A percentile compares a stretch with the other conserved stretches of the same genome.
Evolutionary conservation across 2,329 filamentous ascomycete species (phyloP).

Genomic region (Lojkania enalia): DNA sequence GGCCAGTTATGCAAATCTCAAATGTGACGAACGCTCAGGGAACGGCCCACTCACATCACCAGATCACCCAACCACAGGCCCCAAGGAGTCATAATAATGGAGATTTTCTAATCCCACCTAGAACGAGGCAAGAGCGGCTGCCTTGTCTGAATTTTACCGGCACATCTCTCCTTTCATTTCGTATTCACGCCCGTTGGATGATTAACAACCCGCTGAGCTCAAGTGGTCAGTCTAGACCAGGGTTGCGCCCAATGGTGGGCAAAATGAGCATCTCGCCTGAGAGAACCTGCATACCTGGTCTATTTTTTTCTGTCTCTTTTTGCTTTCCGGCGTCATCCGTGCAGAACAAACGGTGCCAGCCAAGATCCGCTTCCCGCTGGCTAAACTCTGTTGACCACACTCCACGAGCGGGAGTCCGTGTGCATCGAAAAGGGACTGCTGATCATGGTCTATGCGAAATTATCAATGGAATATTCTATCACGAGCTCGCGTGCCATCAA

Average conservation of each 20-base stretch:
- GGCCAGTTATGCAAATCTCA: conserved; percentile 30
- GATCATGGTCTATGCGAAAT: conserved; percentile 35
- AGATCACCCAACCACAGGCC: background rate
- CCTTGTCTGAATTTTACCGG: conserved; percentile 24
- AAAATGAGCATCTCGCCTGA: conserved; percentile 30
- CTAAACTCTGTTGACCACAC: conserved; percentile 27
- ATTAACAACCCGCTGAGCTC: conserved; percentile 20
- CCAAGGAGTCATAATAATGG: conserved; percentile 11
- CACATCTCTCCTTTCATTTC: conserved; percentile 25
- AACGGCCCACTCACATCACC: conserved; percentile 6
- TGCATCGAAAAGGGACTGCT: conserved; percentile 23
- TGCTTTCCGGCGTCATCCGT: conserved; percentile 39
- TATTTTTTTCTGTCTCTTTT: conserved; percentile 26
- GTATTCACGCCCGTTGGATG: conserved; percentile 35
- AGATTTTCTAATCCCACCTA: conserved; percentile 20
- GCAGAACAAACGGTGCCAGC: conserved; percentile 27
- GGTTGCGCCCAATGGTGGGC: conserved; percentile 23
- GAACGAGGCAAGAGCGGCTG: conserved; percentile 22
- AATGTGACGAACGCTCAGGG: conserved; percentile 14
- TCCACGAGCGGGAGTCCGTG: conserved; percentile 42
- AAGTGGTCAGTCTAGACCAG: conserved; percentile 23
- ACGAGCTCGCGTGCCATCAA: conserved; percentile 24
- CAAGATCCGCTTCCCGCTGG: conserved; percentile 39
- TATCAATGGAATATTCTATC: conserved; percentile 24
- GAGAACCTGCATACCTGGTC: conserved; percentile 30